Evolutionary conservation across 108 stramenopile genomes (phyloP).

Genomic region (Nitzschia sp.): DNA sequence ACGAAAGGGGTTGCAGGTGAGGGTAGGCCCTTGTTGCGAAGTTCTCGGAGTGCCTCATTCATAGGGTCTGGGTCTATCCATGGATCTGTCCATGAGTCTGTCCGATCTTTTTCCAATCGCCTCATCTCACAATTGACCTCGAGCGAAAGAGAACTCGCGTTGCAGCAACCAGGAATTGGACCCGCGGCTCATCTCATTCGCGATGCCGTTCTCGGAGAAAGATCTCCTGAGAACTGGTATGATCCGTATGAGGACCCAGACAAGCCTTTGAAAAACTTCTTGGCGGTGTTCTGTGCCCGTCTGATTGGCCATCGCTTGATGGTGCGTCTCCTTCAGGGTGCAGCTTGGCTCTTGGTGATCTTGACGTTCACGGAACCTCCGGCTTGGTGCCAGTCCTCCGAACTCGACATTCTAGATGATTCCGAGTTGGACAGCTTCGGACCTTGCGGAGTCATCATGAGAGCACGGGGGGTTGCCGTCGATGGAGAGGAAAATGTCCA

Average conservation of each 20-base stretch:
- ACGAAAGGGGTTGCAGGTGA: too few species aligned
- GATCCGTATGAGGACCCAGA: constrained; percentile 53
- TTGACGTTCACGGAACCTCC: constrained; percentile 75
- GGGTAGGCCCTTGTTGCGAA: neutral
- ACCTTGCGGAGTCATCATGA: constrained; percentile 41
- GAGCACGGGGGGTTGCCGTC: constrained; percentile 24
- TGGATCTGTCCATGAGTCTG: neutral
- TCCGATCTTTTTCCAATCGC: neutral
- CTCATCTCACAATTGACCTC: constrained; percentile 7
- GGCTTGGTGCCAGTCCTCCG: constrained; percentile 57
- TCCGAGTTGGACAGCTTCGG: constrained; percentile 16
- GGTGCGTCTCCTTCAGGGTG: constrained; percentile 19
- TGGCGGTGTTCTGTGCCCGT: constrained; percentile 45
- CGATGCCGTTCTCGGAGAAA: constrained; percentile 61
- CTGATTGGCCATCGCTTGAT: constrained; percentile 28
- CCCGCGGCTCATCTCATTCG: constrained; percentile 65
- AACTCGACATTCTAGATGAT: constrained; percentile 16
- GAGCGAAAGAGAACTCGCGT: constrained; percentile 30
- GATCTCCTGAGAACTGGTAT: constrained; percentile 45
- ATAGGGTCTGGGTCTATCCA: neutral
- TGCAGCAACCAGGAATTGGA: constrained; percentile 36
- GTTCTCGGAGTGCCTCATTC: neutral
- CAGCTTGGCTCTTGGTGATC: constrained; percentile 49
- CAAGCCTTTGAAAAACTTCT: constrained; percentile 19
- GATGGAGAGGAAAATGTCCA: constrained; percentile 29